These are phyloP conservation scores for Ammopiptanthus mongolicus DNA, from an alignment of 306 rosid species.

Conservation along the genomic window DNA sequence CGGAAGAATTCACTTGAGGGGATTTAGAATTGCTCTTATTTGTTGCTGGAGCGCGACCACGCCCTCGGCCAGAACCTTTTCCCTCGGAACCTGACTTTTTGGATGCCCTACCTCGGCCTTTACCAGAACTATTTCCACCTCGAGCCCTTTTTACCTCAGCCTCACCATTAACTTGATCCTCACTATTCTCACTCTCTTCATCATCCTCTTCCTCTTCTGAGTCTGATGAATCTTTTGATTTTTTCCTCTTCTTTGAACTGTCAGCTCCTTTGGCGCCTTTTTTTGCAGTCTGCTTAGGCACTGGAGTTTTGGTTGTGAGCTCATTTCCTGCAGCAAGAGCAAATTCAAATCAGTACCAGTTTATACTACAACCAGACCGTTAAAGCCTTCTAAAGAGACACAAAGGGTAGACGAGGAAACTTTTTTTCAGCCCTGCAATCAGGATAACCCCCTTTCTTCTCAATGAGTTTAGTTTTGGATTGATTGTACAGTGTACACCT, in stretches of 20 bases:
- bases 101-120: constrained; percentile 54
- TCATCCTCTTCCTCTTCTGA: constrained; percentile 58
- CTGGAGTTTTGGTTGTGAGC: constrained; percentile 30
- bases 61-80: constrained; percentile 44
- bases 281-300: constrained; percentile 54
- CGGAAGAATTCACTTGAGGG: constrained; percentile 48
- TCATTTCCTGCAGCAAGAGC: constrained; percentile 43
- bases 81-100: constrained; percentile 35
- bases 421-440: not conserved
- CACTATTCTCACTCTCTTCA: constrained; percentile 49
- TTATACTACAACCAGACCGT: not conserved
- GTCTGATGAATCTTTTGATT: constrained; percentile 57
- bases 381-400: constrained; percentile 6
- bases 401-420: not conserved
- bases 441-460: not conserved
- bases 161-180: constrained; percentile 56
- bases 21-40: constrained; percentile 41
- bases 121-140: constrained; percentile 49
- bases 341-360: constrained; percentile 1
- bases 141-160: constrained; percentile 32
- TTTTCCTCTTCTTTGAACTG: constrained; percentile 74
- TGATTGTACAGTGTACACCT: not conserved
- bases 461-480: not conserved
- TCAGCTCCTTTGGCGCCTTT: constrained; percentile 57
- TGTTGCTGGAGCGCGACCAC: constrained; percentile 51